Evolutionary conservation across 352 stramenopile genomes (phyloP).

Genomic region (Phytophthora rubi): DNA sequence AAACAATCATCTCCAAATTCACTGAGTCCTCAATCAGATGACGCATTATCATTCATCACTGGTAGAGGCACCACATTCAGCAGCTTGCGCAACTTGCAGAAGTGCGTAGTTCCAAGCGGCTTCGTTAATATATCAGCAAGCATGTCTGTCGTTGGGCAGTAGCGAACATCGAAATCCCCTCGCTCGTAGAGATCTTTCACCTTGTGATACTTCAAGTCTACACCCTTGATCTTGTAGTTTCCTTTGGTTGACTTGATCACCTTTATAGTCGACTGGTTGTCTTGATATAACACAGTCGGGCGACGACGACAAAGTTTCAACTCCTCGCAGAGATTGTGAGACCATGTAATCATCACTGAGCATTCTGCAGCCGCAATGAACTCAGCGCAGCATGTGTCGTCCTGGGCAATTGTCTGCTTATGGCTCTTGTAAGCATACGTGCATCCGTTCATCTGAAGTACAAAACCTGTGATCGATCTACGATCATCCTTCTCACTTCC

Average conservation of each 20-base stretch:
- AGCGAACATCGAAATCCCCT: conserved; percentile 13
- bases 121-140: conserved; percentile 19
- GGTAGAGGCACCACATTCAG: conserved; percentile 13
- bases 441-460: neutral
- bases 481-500: conserved; percentile 17
- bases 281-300: conserved; percentile 17
- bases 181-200: conserved; percentile 7
- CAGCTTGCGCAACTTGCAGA: conserved; percentile 4
- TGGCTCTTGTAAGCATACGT: conserved; percentile 18
- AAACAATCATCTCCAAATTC: conserved; percentile 83
- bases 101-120: conserved; percentile 5
- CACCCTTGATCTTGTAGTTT: neutral
- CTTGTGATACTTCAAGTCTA: too few relatives aligned
- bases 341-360: neutral
- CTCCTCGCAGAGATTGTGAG: conserved; percentile 13
- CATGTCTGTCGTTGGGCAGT: conserved; percentile 18
- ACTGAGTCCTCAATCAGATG: conserved; percentile 32
- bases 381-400: conserved; percentile 4
- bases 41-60: neutral
- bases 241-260: conserved; percentile 8
- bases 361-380: neutral
- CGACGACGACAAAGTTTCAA: conserved; percentile 1
- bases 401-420: conserved; percentile 6
- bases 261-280: conserved; percentile 16
- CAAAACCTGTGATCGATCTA: conserved; percentile 8